A percentile compares a stretch with the other conserved stretches of the same genome.
Evolutionary conservation across 345 rosid genomes (phyloP).

Genomic region (Mallotus nudiflorus): DNA sequence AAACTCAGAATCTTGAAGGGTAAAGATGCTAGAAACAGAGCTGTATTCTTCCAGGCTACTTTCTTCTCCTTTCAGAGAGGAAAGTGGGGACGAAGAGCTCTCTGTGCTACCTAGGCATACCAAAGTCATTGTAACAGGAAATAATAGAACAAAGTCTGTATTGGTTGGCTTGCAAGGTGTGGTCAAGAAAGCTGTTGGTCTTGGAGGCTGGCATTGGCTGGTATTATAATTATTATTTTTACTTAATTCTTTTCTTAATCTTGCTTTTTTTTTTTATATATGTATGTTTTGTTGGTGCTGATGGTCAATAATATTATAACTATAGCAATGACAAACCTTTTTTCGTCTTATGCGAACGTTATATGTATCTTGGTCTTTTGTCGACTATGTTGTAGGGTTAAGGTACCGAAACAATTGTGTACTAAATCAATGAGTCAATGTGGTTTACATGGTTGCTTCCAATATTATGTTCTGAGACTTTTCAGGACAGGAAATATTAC

Average conservation of each 20-base stretch:
- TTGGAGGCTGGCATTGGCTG: constrained; percentile 89
- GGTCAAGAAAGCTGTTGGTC: constrained; percentile 76
- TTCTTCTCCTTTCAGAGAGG: constrained; percentile 50
- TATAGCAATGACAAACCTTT: too few species aligned
- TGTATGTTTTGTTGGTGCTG: not conserved
- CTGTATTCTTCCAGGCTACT: constrained; percentile 46
- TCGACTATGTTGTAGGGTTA: too few species aligned
- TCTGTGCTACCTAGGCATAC: constrained; percentile 73
- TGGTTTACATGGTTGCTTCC: too few species aligned
- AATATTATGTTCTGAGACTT: too few species aligned
- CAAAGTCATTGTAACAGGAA: constrained; percentile 67
- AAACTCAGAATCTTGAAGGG: not conserved
- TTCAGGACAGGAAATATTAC: too few species aligned
- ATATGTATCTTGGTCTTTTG: too few species aligned
- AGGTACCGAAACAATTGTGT: too few species aligned
- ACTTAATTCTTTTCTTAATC: too few species aligned
- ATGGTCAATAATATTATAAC: too few species aligned
- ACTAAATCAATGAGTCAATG: too few species aligned
- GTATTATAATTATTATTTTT: constrained; percentile 24
- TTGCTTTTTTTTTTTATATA: not conserved
- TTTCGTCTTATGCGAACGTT: too few species aligned
- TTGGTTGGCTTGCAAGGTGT: constrained; percentile 72
- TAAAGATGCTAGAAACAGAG: constrained; percentile 47
- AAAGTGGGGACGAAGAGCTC: constrained; percentile 68
- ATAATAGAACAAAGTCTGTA: constrained; percentile 69